phyloP scores from a whole-genome alignment of 23 red algal species.

The Gracilaria vermiculophylla region DNA sequence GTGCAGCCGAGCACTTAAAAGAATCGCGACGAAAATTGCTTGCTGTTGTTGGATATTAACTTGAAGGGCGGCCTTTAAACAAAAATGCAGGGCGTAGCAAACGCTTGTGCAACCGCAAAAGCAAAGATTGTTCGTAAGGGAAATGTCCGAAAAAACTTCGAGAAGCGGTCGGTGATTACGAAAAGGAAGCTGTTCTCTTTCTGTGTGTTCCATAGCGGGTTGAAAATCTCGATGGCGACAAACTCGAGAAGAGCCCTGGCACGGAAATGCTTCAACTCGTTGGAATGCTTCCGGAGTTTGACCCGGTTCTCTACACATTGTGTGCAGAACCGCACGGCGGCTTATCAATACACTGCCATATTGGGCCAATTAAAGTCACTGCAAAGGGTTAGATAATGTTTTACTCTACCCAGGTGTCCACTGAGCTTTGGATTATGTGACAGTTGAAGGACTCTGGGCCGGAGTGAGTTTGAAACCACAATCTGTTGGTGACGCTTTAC shows the following conservation, averaged over 20 bases:
- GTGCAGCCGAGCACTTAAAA: neutral
- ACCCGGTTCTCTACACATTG: no score
- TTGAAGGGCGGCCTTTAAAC: no score
- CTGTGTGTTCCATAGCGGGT: neutral
- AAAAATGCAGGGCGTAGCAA: neutral
- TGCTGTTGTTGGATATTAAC: no score
- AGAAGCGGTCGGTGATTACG: constrained; percentile 54
- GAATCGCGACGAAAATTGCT: no score
- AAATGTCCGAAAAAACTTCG: constrained; percentile 29
- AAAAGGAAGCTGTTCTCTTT: constrained; percentile 1
- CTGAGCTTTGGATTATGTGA: neutral
- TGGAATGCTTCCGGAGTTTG: no score
- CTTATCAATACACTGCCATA: neutral
- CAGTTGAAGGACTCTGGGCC: neutral
- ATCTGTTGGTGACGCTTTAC: neutral
- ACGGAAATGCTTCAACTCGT: neutral
- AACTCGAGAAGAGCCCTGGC: neutral
- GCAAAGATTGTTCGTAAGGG: constrained; percentile 13
- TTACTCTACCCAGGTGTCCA: neutral
- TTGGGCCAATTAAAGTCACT: neutral
- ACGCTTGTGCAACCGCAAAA: neutral
- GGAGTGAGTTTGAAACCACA: neutral
- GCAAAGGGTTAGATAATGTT: neutral
- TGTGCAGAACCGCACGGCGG: neutral
- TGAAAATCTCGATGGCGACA: constrained; percentile 32